These are phyloP conservation scores for Gnetum montanum DNA, from an alignment of 75 land plant species.

Conservation along the genomic window DNA sequence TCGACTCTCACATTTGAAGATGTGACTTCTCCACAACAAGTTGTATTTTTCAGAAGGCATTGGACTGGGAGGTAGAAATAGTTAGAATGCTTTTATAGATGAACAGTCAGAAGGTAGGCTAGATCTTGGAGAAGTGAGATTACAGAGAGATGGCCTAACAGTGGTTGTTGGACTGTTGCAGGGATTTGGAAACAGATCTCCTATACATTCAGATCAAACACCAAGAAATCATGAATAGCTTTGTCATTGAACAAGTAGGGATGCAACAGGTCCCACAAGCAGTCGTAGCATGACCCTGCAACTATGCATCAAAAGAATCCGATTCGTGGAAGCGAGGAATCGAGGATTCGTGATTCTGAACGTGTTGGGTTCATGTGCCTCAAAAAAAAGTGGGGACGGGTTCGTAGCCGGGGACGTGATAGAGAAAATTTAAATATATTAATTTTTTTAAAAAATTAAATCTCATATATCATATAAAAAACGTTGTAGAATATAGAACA, in stretches of 20 bases:
- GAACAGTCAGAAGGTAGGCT: conserved; percentile 63
- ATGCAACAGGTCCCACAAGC: conserved; percentile 17
- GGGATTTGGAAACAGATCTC: conserved; percentile 25
- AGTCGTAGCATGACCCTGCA: conserved; percentile 22
- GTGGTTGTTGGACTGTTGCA: conserved; percentile 76
- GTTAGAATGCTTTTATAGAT: conserved; percentile 53
- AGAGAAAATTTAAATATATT: no score
- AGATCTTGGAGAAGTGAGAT: conserved; percentile 49
- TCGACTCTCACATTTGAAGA: conserved; percentile 42
- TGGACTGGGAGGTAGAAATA: conserved; percentile 59
- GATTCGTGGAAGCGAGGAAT: no score
- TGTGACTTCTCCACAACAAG: conserved; percentile 63
- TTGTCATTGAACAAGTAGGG: conserved; percentile 20
- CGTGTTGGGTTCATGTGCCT: no score
- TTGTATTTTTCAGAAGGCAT: conserved; percentile 78
- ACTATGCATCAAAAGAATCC: no score
- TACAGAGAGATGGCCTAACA: conserved; percentile 76
- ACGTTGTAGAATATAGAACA: no score
- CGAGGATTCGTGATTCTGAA: no score
- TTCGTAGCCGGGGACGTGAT: no score
- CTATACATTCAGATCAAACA: conserved; percentile 36
- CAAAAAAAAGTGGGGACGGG: no score
- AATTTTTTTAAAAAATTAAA: no score
- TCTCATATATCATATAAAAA: no score
- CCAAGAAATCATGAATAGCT: conserved; percentile 42